Base-by-base conservation (phyloP, 2,329 filamentous ascomycete species). In the Lecanicillium sp. region DNA sequence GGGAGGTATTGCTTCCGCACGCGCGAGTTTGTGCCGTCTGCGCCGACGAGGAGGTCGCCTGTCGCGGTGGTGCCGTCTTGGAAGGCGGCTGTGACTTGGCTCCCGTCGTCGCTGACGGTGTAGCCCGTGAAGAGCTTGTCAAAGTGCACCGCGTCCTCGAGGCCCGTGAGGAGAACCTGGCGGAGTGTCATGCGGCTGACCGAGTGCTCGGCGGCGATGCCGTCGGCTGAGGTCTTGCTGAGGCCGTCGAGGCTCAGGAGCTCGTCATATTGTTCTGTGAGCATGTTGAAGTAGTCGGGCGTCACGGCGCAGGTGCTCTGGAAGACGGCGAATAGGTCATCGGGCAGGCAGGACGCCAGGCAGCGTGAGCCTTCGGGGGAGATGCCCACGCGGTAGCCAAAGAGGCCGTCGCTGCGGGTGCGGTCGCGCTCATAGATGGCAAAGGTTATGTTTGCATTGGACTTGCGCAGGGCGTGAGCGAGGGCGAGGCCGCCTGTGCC, bases 331-430 rank as follows among this genome's bases (percentile, higher is more conserved):
- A 45, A 46, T 4, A 49, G 37, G 17, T 42, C 38, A 11, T 29
- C 6, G 2, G 47, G 42, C 1, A 46, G 27, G 25, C 46, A 35
- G 18, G 39, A 38, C 15, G 41, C 38, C 15, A 49, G 39, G 18
- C 41, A 45, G 14, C 43, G 41, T 4, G 45, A 40, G 11, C 44
- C 45, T n/a, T 49, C 47, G 9, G 47, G 47, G 3, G 44, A 44
- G 11, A 49, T 49, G 17, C 44, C 43, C n/a, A 49, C 44, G 17
- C 47, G 43, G 28, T 49, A 49, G n/a, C 47, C 47, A 12, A 44
- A 42, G n/a, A 44, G 40, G 13, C 47, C 45, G 33, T 45, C 46
- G 18, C 29, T 18, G 17, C 45, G 38, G 3, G 43, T 47, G 14
- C 41, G 30, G 30, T 47, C 43, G n/a, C 47, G 45, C 38, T 49